Base-by-base conservation (phyloP, 768 basidiomycete species). In the Sporobolomyces phaffii region DNA sequence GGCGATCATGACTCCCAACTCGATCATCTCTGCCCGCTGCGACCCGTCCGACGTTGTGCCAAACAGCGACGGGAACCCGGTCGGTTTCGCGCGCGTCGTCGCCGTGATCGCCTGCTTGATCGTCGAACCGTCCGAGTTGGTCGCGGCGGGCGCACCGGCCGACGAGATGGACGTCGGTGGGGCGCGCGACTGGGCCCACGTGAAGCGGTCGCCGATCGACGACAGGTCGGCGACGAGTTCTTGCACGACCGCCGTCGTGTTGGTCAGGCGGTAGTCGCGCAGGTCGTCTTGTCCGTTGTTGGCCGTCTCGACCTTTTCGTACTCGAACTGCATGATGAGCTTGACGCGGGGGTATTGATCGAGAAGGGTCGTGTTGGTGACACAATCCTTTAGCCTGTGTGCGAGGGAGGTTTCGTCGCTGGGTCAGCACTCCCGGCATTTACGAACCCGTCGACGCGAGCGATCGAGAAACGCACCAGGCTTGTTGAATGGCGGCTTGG, bases 241-340 rank as follows among this genome's bases (percentile, higher is more conserved):
- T 33, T 34, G 28, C 31, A 71, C 60, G 17, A 73, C 71, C 4
- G 31, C 70, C 2, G 75, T 67, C 26, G 56, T 48, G 69, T 76
- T 76, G 24, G 71, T 68, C 10, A 75, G 22, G 50, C 75, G 72
- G 61, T 63, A 75, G 57, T 75, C 75, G 48, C 75, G 73, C 0
- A 59, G 40, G 60, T 74, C 75, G 26, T 64, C 3, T 11, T 29
- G 15, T 22, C 62, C 65, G 53, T 54, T 31, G 59, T 65, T 67
- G 54, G 73, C 63, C 5, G 65, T 53, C 58, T 76, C 75, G 38
- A 29, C 50, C 70, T 76, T 76, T 56, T 75, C 68, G 66, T 74
- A 74, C 65, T 76, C 75, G 73, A 76, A 76, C 41, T 75, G 72
- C 74, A 75, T 76, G 68, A 73, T 67, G 50, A 76, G 51, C 63